Evolutionary conservation across 441 rosid genomes (phyloP), one percentile per base, ranked within the genome.

Genomic region (Eutrema salsugineum): DNA sequence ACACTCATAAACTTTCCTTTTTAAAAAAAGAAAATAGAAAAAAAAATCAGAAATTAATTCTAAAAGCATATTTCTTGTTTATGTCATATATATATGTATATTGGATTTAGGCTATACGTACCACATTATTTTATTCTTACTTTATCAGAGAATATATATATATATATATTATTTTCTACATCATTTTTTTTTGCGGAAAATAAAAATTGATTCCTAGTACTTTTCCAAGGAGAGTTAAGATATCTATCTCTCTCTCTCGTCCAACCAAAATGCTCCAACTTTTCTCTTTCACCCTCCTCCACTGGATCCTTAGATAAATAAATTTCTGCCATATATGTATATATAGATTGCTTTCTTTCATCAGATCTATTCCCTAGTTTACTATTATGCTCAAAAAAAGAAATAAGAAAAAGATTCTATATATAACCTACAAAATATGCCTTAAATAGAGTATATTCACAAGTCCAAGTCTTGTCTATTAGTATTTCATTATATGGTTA

Each of bases 181-280:
- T 61, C 1, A n/a, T 57, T 35, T 43, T 48, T 19, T 17, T 54
- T 53, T 33, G 46, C 54, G 55, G 32, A 24, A 56, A 28, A 68
- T 42, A 63, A 58, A 62, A 40, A 32, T 47, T 70, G 75, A 76
- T 77, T 77, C 80, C 80, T 77, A 77, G 76, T 77, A 70, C 72
- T 71, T 71, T 76, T 76, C 76, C 70, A 49, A 77, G 56, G 75
- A 70, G 20, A 76, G 75, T 57, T 57, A 63, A 39, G 44, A 54
- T 30, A 30, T 55, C 64, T 46, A 12, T 68, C 38, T 68, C 46
- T 54, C 44, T 51, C 28, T 39, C 54, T 70, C 42, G 67, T 32
- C 76, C 76, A 63, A 77, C 63, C 74, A 65, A 77, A 64, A 64
- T 64, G 63, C 79, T 57, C 19, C 46, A 49, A 65, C 50, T 70